Evolutionary conservation across 495 filamentous ascomycete species (phyloP).

Genomic region (Hyaloscypha hepaticicola): DNA sequence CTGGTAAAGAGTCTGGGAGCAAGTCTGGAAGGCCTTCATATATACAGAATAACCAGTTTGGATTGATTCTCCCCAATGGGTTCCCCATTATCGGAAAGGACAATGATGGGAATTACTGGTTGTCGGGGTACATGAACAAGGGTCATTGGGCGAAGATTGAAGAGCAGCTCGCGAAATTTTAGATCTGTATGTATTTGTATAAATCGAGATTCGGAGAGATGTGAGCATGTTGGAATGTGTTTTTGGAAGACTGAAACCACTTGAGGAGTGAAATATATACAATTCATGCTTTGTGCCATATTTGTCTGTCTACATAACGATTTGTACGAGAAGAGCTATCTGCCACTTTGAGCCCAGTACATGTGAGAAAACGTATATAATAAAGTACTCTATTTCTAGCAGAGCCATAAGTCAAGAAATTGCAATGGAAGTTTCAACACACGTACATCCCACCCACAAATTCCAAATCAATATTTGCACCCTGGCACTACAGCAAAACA

Average conservation of each 20-base stretch:
- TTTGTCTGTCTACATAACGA: neutral
- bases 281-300: no score
- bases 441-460: neutral
- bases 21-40: constrained; percentile 29
- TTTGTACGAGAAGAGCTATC: neutral
- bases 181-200: neutral
- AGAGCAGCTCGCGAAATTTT: constrained; percentile 20
- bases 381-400: constrained; percentile 2
- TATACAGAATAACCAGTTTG: constrained; percentile 22
- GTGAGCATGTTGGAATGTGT: neutral
- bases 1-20: constrained; percentile 3
- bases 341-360: neutral
- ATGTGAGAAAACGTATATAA: constrained; percentile 1
- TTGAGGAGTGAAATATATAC: neutral
- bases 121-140: constrained; percentile 37
- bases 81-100: constrained; percentile 49
- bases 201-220: neutral
- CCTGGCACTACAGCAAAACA: neutral
- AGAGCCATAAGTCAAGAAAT: neutral
- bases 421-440: neutral
- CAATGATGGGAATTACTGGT: constrained; percentile 49
- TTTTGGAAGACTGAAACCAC: neutral
- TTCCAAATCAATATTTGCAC: neutral
- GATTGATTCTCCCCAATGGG: constrained; percentile 6
- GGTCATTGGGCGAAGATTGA: constrained; percentile 39